A percentile compares a stretch with the other conserved stretches of the same genome.
phyloP scores from a whole-genome alignment of 1,284 basidiomycete species.

The Apiotrichum brassicae region DNA sequence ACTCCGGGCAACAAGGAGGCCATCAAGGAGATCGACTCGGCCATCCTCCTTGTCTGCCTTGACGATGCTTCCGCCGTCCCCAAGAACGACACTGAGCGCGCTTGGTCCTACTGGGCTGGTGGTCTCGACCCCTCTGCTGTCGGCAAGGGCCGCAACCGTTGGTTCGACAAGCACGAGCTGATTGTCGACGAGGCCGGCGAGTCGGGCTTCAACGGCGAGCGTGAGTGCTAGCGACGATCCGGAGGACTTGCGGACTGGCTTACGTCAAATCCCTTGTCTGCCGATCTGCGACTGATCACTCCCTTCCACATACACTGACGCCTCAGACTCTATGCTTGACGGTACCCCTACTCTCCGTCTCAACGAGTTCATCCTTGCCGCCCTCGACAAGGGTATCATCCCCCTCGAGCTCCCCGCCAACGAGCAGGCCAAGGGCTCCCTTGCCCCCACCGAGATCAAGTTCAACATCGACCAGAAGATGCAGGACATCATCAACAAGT shows the following conservation, averaged over 20 bases:
- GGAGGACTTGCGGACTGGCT: too few relatives aligned
- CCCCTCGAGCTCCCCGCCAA: conserved; percentile 53
- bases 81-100: conserved; percentile 58
- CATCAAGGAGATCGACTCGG: conserved; percentile 77
- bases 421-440: conserved; percentile 47
- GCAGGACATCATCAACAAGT: conserved; percentile 48
- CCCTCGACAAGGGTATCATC: conserved; percentile 70
- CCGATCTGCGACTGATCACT: too few relatives aligned
- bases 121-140: conserved; percentile 47
- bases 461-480: conserved; percentile 62
- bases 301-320: not conserved
- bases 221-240: conserved; percentile 25
- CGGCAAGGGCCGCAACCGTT: conserved; percentile 70
- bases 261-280: not conserved
- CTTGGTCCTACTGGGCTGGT: conserved; percentile 84
- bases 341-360: conserved; percentile 90
- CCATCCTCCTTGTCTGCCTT: conserved; percentile 79
- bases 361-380: conserved; percentile 87
- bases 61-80: conserved; percentile 53
- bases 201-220: conserved; percentile 70
- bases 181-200: conserved; percentile 90
- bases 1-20: conserved; percentile 61
- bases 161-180: conserved; percentile 96
- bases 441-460: conserved; percentile 58
- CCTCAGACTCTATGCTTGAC: conserved; percentile 54